A percentile compares a stretch with the other conserved stretches of the same genome.
Evolutionary conservation across 768 basidiomycete genomes (phyloP).

Genomic region (Lactarius quietus): DNA sequence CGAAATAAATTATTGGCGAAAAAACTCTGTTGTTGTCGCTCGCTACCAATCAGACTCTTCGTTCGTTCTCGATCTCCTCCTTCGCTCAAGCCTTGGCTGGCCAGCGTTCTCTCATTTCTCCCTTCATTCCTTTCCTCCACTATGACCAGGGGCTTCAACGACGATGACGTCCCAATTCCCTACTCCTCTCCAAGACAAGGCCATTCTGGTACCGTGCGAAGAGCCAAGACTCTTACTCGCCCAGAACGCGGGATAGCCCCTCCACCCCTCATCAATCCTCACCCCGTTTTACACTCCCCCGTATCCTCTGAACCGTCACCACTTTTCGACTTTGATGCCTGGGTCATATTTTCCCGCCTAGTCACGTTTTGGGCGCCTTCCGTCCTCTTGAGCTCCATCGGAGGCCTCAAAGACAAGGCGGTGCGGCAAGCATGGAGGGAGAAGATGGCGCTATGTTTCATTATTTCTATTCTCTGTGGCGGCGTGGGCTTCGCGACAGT

Average conservation of each 20-base stretch:
- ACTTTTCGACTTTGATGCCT: constrained; percentile 49
- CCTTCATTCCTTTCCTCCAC: constrained; percentile 12
- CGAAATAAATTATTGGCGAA: neutral
- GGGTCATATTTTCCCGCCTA: constrained; percentile 76
- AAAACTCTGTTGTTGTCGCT: neutral
- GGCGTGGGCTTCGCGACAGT: constrained; percentile 90
- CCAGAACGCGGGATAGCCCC: constrained; percentile 95
- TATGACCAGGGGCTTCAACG: constrained; percentile 19
- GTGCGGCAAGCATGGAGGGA: constrained; percentile 94
- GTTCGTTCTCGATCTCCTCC: constrained; percentile 6
- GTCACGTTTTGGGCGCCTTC: constrained; percentile 92
- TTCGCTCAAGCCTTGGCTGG: constrained; percentile 22
- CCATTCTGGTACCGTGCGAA: constrained; percentile 59
- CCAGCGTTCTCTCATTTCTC: constrained; percentile 13
- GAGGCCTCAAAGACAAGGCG: constrained; percentile 76
- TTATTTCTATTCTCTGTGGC: constrained; percentile 75
- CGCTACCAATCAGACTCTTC: neutral
- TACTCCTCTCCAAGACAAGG: constrained; percentile 18
- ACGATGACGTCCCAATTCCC: constrained; percentile 26
- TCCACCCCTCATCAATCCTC: constrained; percentile 89
- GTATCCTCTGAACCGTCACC: constrained; percentile 36
- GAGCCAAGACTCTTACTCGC: constrained; percentile 94
- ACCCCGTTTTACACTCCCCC: constrained; percentile 42
- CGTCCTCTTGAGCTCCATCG: constrained; percentile 65
- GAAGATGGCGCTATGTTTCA: constrained; percentile 90